phyloP scores from a whole-genome alignment of 257 asterid genomes.

The Solanum pennellii region DNA sequence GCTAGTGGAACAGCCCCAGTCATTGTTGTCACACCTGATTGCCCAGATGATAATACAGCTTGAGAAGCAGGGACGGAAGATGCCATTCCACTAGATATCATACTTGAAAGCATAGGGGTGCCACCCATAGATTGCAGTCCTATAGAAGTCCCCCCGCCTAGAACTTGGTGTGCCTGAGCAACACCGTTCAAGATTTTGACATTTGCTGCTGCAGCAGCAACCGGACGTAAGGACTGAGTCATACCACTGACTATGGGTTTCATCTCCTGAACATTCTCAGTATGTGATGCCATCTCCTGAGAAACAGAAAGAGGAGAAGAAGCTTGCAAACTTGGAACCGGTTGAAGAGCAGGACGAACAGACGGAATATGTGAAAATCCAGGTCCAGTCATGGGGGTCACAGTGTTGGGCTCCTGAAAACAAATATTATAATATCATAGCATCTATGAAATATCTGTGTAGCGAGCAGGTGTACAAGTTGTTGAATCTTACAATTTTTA shows the following conservation, averaged over 20 bases:
- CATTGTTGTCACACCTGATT: slow-evolving; percentile 46
- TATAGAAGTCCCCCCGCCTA: slow-evolving; percentile 66
- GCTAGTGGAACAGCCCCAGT: slow-evolving; percentile 46
- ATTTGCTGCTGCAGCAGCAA: slow-evolving; percentile 66
- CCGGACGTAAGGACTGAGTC: slow-evolving; percentile 60
- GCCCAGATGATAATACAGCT: slow-evolving; percentile 54
- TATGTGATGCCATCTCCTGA: slow-evolving; percentile 44
- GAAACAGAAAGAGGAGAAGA: slow-evolving; percentile 80
- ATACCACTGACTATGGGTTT: slow-evolving; percentile 49
- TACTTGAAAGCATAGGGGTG: slow-evolving; percentile 74
- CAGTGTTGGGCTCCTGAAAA: slow-evolving; percentile 74
- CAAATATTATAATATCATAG: neutral
- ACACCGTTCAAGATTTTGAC: slow-evolving; percentile 78
- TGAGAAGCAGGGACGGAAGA: slow-evolving; percentile 70
- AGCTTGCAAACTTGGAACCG: slow-evolving; percentile 55
- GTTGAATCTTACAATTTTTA: slow-evolving; percentile 65
- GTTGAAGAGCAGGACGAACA: slow-evolving; percentile 59
- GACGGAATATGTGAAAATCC: slow-evolving; percentile 57
- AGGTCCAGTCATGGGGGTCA: slow-evolving; percentile 51
- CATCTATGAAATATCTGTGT: neutral
- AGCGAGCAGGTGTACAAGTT: neutral
- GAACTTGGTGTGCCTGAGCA: slow-evolving; percentile 81
- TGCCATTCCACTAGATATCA: slow-evolving; percentile 80
- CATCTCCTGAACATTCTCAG: slow-evolving; percentile 57
- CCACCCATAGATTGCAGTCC: slow-evolving; percentile 62